Base-by-base conservation (phyloP, 306 rosid species). In the Sphenostylis stenocarpa region DNA sequence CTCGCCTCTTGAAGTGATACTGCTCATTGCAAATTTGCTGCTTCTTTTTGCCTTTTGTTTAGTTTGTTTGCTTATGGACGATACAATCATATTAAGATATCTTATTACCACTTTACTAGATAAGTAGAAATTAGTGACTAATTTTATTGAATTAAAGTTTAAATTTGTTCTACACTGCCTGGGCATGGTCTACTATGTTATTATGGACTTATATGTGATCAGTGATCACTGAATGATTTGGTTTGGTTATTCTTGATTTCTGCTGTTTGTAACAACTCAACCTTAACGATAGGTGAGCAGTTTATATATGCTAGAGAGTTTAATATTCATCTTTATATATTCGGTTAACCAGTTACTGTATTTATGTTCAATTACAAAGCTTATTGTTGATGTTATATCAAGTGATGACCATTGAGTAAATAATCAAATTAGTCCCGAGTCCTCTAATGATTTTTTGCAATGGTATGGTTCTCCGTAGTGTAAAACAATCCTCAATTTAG, bases 81-180 rank as follows among this genome's bases (percentile, higher is more conserved):
- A 34, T 77, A 43, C 14, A 33, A 67, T 77, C 43, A 57, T 76
- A 60, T 51, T 31, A 7, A 26, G 65, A 43, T 75, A 34, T 66
- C 20, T 56, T 21, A 38, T 64, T 28, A 14, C 56, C 44, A 65
- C 56, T 61, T 62, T 67, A 4, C 8, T 5, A 16, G 33, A 20
- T 16, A 58, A 72, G 39, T 68, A 20, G 62, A 83, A 78, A 41
- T 49, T 20, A 43, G 48, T 82, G 56, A 29, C 68, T 20, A 49
- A 11, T 68, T 69, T 16, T 41, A 64, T 55, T 72, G 67, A 72
- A 64, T 58, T 73, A 68, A 72, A 57, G 56, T 72, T 65, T 67
- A 72, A 56, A 49, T 72, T 47, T 51, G 60, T 67, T 52, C 68
- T 60, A 6, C 53, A 4, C 53, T 23, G 12, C 26, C 33, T 55